Percentiles rank a stretch among this genome's conserved stretches.
Evolutionary conservation across 1,284 basidiomycete species (phyloP).

Genomic region (Fomitopsis betulina): DNA sequence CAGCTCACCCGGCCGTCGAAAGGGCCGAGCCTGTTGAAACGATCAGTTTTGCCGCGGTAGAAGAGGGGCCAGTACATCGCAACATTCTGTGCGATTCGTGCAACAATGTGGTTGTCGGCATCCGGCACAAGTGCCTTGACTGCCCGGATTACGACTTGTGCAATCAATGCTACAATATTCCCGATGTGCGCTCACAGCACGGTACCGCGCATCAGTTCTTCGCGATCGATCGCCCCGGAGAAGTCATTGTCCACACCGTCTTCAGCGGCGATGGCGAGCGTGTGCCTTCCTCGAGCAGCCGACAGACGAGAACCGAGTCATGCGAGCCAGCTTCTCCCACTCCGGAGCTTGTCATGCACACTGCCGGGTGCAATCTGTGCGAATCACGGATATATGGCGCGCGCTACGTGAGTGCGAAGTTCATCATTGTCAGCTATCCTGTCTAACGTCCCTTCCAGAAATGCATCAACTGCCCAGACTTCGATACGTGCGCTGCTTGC

Average conservation of each 20-base stretch:
- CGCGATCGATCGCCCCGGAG: conserved; percentile 58
- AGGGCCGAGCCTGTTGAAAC: neutral
- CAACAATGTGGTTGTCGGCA: conserved; percentile 46
- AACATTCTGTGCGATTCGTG: conserved; percentile 65
- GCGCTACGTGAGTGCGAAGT: conserved; percentile 41
- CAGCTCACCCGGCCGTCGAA: conserved; percentile 11
- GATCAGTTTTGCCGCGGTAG: neutral
- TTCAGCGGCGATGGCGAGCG: conserved; percentile 35
- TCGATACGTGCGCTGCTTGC: conserved; percentile 71
- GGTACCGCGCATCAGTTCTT: conserved; percentile 54
- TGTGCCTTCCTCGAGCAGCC: conserved; percentile 4
- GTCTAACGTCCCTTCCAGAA: conserved; percentile 39
- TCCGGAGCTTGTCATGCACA: conserved; percentile 38
- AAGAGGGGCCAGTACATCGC: conserved; percentile 24
- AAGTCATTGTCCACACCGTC: conserved; percentile 59
- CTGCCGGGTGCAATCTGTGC: conserved; percentile 71
- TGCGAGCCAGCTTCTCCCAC: neutral
- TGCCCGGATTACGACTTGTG: conserved; percentile 77
- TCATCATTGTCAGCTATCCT: too few relatives aligned
- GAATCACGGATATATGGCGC: conserved; percentile 63
- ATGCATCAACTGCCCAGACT: conserved; percentile 72
- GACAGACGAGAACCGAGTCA: neutral
- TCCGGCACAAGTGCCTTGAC: conserved; percentile 73
- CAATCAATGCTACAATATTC: conserved; percentile 46
- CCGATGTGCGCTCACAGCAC: conserved; percentile 27